Evolutionary conservation across 345 rosid species (phyloP), one percentile per base, ranked within the genome.

Genomic region (Brassica nigra): DNA sequence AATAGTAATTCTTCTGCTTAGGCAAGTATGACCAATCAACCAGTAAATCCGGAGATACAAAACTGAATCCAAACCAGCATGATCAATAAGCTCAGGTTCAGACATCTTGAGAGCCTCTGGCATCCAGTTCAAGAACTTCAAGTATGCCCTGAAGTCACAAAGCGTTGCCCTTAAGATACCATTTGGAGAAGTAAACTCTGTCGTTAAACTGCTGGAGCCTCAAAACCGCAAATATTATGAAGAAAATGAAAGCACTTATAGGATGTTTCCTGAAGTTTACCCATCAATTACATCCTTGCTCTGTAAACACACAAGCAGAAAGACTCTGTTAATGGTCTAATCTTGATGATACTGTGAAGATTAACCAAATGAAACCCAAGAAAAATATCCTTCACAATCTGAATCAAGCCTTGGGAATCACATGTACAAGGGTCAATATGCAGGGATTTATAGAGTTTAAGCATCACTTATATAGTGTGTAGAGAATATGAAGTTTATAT

Each of bases 61-160:
- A 39, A 86, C 99, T 4, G 97, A 95, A 87, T 95, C 98, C 88
- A 95, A 85, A 58, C 99, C 99, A 0, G 99, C 99, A 71, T 95
- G 99, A 12, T 95, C 97, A 31, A 95, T 88, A 62, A 95, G 93
- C 85, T 95, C 98, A 54, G 84, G 89, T 81, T 95, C 99, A 0
- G 99, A 97, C 99, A 93, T 95, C 76, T 85, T 90, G 28, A 95
- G 82, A 4, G 99, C 98, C 12, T 73, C 93, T 0, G 96, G 98
- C 94, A 95, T 91, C 99, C 98, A 95, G 73, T 89, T 87, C 83
- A 95, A 84, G 82, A 95, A 95, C 78, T 65, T 86, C 63, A 91
- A 4, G 78, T 95, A 95, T 0, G 98, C 81, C 62, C 89, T 80
- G 34, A 79, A 91, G 81, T 95, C 96, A 95, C 95, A 86, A 93